Base-by-base conservation (phyloP, 2,329 filamentous ascomycete species). In the Sarocladium oryzae region DNA sequence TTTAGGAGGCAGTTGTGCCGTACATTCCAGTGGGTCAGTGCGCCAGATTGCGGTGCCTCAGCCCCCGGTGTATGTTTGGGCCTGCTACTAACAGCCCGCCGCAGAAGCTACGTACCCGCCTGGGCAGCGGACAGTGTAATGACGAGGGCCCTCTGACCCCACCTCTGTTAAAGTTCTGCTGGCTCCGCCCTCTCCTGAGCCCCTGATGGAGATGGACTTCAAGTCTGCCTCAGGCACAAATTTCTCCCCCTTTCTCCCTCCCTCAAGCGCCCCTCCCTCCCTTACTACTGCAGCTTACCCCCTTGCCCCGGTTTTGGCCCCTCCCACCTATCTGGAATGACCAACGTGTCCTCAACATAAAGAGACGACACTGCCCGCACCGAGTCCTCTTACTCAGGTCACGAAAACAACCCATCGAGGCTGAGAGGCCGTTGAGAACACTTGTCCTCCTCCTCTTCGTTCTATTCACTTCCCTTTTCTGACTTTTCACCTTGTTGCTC, bases 271-370 rank as follows among this genome's bases (percentile, higher is more conserved):
- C 21, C 37, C 40, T 26, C 40, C 40, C 40, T 43, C 11, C 23
- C 7, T 20, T 7, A 7, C 23, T 20, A 11, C 46, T 37, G 21
- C 32, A 23, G 13, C 30, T 26, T 50, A 23, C 30, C 32, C 53
- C 51, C 49, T 55, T 37, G 43, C 41, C 56, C 57, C 58, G 58
- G 2, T 48, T 33, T 52, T 50, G 7, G 10, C 2, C 38, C 24
- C 10, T 16, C 46, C 32, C 4, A 18, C 16, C 24, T 30, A 10
- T 3, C 23, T 40, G 32, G 49, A 52, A 45, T 52, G 40, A 56
- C 56, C 55, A 61, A 54, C 56, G 58, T 63, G 61, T 61, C 61
- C 61, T 63, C 53, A 60, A 56, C 59, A 68, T 69, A 69, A 69
- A 68, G 61, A 65, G 50, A 41, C 52, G 56, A 51, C 53, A 57